Conservation (phyloP, 75 land plant genomes). For the Ceratopteris richardii region DNA sequence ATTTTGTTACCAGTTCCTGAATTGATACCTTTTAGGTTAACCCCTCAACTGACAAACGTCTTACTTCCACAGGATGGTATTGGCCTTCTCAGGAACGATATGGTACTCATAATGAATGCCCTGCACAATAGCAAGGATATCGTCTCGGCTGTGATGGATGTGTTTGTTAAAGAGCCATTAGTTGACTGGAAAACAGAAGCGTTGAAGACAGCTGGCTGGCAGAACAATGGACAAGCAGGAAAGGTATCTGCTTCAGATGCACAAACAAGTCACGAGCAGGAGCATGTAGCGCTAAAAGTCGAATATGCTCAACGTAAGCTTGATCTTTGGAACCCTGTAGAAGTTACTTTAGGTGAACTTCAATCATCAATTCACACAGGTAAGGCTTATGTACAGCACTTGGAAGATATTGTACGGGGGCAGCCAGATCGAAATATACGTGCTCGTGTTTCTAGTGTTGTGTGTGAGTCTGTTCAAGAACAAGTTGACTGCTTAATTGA, state of each 20-base stretch:
- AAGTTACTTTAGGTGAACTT: constrained; percentile 33
- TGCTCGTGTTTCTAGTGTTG: constrained; percentile 19
- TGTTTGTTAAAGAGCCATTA: constrained; percentile 47
- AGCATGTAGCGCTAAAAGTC: constrained; percentile 42
- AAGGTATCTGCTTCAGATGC: constrained; percentile 4
- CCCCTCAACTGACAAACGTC: constrained; percentile 36
- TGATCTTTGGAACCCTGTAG: constrained; percentile 48
- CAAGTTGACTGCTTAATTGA: constrained; percentile 50
- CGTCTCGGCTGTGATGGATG: constrained; percentile 42
- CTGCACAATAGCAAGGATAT: constrained; percentile 29
- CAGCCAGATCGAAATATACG: constrained; percentile 20
- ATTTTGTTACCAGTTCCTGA: constrained; percentile 48
- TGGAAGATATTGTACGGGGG: constrained; percentile 34
- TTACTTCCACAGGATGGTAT: constrained; percentile 37
- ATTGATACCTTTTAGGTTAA: constrained; percentile 41
- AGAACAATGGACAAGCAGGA: constrained; percentile 8
- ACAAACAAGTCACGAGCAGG: constrained; percentile 19
- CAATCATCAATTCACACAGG: constrained; percentile 36
- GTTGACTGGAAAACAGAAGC: constrained; percentile 53
- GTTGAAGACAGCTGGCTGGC: constrained; percentile 19
- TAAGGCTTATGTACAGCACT: constrained; percentile 27
- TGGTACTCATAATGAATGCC: constrained; percentile 36
- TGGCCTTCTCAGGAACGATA: constrained; percentile 37
- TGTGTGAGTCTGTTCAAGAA: constrained; percentile 39
- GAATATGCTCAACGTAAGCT: constrained; percentile 42